Conservation (phyloP, 495 filamentous ascomycete genomes). For the Penicillium macrosclerotiorum region DNA sequence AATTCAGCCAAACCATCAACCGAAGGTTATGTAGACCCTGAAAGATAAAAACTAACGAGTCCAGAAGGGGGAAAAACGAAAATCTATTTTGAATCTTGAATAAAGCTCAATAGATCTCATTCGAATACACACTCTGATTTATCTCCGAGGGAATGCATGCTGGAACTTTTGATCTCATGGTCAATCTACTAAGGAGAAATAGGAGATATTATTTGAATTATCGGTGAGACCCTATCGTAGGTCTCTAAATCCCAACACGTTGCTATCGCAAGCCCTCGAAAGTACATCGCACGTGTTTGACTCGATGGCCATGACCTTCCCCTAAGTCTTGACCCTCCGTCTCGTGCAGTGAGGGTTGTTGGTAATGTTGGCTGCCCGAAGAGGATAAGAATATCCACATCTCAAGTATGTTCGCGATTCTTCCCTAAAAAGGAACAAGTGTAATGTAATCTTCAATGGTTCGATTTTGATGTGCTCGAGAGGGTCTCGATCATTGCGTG, state of each 20-base stretch:
- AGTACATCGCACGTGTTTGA: not conserved
- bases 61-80: too few species aligned
- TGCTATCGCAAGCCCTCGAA: not conserved
- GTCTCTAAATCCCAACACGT: not conserved
- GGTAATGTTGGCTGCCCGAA: not conserved
- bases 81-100: too few species aligned
- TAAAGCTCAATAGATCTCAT: too few species aligned
- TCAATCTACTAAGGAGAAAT: too few species aligned
- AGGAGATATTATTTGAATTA: too few species aligned
- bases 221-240: not conserved
- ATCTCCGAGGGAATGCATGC: not conserved
- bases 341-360: too few species aligned
- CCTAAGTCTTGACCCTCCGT: not conserved
- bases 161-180: too few species aligned
- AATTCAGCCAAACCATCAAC: too few species aligned
- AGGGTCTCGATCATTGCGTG: constrained; percentile 12
- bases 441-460: not conserved
- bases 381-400: not conserved
- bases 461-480: not conserved
- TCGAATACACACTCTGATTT: too few species aligned
- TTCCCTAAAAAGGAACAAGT: not conserved
- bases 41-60: too few species aligned
- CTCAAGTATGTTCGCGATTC: not conserved
- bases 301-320: not conserved
- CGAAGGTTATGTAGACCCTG: too few species aligned